A percentile compares a stretch with the other conserved stretches of the same genome.
phyloP scores from a whole-genome alignment of 2,329 filamentous ascomycete genomes.

The Exophiala alcalophila region DNA sequence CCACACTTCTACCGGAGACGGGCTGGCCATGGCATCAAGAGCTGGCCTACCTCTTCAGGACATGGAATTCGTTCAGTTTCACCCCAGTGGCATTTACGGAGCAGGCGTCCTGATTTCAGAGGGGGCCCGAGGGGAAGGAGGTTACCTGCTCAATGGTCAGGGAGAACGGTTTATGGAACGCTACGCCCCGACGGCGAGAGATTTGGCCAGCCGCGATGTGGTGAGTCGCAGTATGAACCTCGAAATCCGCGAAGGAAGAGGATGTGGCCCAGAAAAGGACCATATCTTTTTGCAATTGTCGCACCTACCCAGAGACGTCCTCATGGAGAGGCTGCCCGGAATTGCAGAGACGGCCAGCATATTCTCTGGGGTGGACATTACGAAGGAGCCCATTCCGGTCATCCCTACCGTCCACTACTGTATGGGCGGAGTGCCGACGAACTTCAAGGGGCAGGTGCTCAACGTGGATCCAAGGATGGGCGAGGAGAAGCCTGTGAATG shows the following conservation, averaged over 20 bases:
- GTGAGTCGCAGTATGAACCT: slow-evolving; percentile 97
- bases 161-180: slow-evolving; percentile 99
- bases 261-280: slow-evolving; percentile 95
- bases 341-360: slow-evolving; percentile 98
- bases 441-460: slow-evolving; percentile 94
- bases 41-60: slow-evolving; percentile 98
- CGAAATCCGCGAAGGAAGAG: slow-evolving; percentile 95
- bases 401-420: slow-evolving; percentile 98
- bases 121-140: slow-evolving; percentile 95
- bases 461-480: slow-evolving; percentile 76
- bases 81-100: slow-evolving; percentile 98
- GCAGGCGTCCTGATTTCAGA: slow-evolving; percentile 97
- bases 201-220: slow-evolving; percentile 92
- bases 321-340: slow-evolving; percentile 94
- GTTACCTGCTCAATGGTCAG: slow-evolving; percentile 94
- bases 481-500: slow-evolving; percentile 88
- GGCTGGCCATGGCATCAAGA: slow-evolving; percentile 98
- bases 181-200: slow-evolving; percentile 96
- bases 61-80: slow-evolving; percentile 99
- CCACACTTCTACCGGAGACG: slow-evolving; percentile 97
- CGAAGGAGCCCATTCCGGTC: slow-evolving; percentile 94
- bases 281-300: slow-evolving; percentile 98
- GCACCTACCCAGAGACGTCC: slow-evolving; percentile 85
- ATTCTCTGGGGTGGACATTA: slow-evolving; percentile 94
- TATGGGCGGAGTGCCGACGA: slow-evolving; percentile 98